phyloP scores from a whole-genome alignment of 2,329 filamentous ascomycete species.

The Dryadomyces quercus-mongolicae region DNA sequence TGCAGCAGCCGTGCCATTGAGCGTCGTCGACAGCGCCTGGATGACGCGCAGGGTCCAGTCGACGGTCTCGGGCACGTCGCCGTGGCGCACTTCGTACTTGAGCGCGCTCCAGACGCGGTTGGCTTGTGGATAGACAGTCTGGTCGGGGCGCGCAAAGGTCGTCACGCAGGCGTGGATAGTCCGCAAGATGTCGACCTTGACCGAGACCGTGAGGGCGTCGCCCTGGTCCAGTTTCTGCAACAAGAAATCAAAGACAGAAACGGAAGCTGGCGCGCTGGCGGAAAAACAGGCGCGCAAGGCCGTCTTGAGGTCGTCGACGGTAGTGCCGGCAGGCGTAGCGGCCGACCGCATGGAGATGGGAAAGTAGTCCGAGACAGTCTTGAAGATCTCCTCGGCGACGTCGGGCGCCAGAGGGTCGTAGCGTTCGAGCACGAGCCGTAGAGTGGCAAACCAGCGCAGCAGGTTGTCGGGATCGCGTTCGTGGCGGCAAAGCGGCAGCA shows the following conservation, averaged over 20 bases:
- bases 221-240: constrained; percentile 46
- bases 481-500: constrained; percentile 38
- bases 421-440: constrained; percentile 30
- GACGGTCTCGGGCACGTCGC: constrained; percentile 44
- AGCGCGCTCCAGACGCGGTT: constrained; percentile 46
- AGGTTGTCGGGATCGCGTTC: constrained; percentile 47
- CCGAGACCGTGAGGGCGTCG: constrained; percentile 43
- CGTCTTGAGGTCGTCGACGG: constrained; percentile 42
- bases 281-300: constrained; percentile 42
- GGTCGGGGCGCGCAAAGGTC: constrained; percentile 31
- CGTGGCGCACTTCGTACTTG: constrained; percentile 51
- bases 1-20: constrained; percentile 13
- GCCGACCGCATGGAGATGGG: constrained; percentile 45
- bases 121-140: constrained; percentile 35
- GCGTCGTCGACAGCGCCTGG: constrained; percentile 31
- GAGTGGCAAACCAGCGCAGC: constrained; percentile 42
- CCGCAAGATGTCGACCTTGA: constrained; percentile 46
- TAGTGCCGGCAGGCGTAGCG: constrained; percentile 35
- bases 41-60: constrained; percentile 44
- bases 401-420: constrained; percentile 30
- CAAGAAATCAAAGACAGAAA: constrained; percentile 38
- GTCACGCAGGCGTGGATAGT: constrained; percentile 42
- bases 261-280: constrained; percentile 32
- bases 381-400: constrained; percentile 37
- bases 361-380: constrained; percentile 46